phyloP scores from a whole-genome alignment of 208 protist genomes.

The Crithidia mellificae region DNA sequence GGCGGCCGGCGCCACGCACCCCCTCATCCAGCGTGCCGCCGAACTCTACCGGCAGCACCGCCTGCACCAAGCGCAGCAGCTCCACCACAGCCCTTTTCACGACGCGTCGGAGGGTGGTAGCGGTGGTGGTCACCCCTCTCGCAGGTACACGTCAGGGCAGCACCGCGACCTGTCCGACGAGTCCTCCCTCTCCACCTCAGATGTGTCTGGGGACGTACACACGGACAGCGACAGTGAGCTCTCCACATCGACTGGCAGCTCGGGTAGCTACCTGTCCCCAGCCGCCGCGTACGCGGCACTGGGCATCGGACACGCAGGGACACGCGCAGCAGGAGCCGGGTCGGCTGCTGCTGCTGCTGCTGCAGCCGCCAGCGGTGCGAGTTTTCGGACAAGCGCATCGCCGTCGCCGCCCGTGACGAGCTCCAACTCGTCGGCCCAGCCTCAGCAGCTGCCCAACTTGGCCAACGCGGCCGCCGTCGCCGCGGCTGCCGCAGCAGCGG shows the following conservation, averaged over 20 bases:
- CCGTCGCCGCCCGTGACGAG: not conserved
- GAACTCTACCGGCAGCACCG: slow-evolving; percentile 33
- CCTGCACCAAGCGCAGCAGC: slow-evolving; percentile 18
- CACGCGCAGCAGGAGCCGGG: not conserved
- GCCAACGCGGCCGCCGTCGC: not conserved
- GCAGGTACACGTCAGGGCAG: not conserved
- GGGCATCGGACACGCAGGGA: not conserved
- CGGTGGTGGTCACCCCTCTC: too few species aligned
- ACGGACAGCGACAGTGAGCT: not conserved
- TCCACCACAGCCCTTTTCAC: slow-evolving; percentile 17
- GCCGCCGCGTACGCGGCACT: slow-evolving; percentile 13
- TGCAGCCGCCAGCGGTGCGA: not conserved
- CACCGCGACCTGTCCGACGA: slow-evolving; percentile 6
- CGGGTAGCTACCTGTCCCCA: slow-evolving; percentile 7
- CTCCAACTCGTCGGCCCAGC: slow-evolving; percentile 1
- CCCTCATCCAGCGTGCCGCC: slow-evolving; percentile 36
- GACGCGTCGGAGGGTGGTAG: not conserved
- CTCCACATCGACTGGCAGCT: slow-evolving; percentile 6
- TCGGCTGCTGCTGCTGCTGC: not conserved
- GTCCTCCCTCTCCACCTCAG: slow-evolving; percentile 19
- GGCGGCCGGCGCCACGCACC: slow-evolving; percentile 29
- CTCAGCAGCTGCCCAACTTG: not conserved
- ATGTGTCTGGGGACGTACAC: slow-evolving; percentile 11
- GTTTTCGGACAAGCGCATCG: not conserved
- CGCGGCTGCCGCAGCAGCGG: not conserved